Conservation (phyloP, 1,284 basidiomycete genomes). For the Puccinia coronata region DNA sequence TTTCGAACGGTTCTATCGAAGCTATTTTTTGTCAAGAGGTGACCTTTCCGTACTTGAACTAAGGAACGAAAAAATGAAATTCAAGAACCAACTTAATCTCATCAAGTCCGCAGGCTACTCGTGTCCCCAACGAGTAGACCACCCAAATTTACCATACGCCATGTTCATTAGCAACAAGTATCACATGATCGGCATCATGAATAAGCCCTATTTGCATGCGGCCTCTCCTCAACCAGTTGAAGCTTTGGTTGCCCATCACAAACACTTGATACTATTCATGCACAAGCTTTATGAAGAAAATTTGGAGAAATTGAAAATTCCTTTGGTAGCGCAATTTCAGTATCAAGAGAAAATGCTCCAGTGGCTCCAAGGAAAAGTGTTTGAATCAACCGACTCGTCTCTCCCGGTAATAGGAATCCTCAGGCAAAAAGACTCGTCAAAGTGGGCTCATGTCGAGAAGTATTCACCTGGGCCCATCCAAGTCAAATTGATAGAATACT, state of each 20-base stretch:
- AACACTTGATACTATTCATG: not conserved
- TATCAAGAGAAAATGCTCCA: not conserved
- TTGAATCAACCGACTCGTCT: not conserved
- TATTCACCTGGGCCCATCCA: not conserved
- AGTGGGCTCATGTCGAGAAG: not conserved
- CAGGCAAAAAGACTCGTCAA: not conserved
- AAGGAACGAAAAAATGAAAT: no score
- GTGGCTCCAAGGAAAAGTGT: not conserved
- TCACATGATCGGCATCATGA: not conserved
- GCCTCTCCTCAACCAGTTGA: no score
- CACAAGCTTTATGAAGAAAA: not conserved
- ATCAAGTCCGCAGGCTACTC: no score
- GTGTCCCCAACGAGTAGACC: not conserved
- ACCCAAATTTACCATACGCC: not conserved
- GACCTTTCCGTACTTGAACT: no score
- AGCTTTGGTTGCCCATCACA: not conserved
- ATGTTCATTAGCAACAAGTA: no score
- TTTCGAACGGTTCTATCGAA: no score
- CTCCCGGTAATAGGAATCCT: not conserved
- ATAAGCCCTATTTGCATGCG: no score
- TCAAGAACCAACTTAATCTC: no score
- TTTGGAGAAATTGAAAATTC: not conserved
- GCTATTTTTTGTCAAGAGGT: no score
- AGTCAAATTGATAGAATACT: not conserved
- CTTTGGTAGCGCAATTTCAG: not conserved